Evolutionary conservation across 495 filamentous ascomycete species (phyloP), one percentile per base, ranked within the genome.

Genomic region (Penicillium manginii): DNA sequence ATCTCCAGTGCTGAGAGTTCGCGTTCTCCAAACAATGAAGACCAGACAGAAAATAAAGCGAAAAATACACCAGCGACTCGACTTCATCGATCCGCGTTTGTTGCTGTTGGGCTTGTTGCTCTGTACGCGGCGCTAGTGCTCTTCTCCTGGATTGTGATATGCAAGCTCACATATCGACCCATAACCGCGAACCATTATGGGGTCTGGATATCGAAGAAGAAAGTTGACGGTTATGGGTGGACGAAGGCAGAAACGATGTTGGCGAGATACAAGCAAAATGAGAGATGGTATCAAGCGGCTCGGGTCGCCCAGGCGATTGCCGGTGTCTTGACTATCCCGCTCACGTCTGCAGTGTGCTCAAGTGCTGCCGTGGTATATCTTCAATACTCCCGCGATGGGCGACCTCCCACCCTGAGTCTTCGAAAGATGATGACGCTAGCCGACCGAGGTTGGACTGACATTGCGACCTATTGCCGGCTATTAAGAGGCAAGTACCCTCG

Each of bases 301-400:
- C 66, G 50, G 33, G 63, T 67, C 2, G 33, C 68, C 12, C 64
- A 66, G 18, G 56, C 64, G 0, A 62, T 73, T 33, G 50, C 60
- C 0, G 47, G 39, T 12, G 59, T 68, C 1, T 23, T 72, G n/a
- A 63, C 58, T 4, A 61, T 75, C 19, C 72, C 72, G 3, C 48
- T 71, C 52, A 65, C 67, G 0, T 68, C 70, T 3, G 57, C 64
- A 2, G 59, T 73, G 19, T 71, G 68, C 55, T 61, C 70, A 2
- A 62, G 59, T 26, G 66, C 68, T 2, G 68, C 63, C 4, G 68
- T 68, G 2, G 50, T 67, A 26, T 75, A 59, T 26, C 31, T 66
- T 15, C 72, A 73, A 58, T n/a, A n/a, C n/a, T n/a, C n/a, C n/a
- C 31, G 46, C 12, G 56, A 58, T 47, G 26, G 40, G 23, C 19